Evolutionary conservation across 129 eudicot species (phyloP).

Genomic region (Pseudognaphalium luteoalbum): DNA sequence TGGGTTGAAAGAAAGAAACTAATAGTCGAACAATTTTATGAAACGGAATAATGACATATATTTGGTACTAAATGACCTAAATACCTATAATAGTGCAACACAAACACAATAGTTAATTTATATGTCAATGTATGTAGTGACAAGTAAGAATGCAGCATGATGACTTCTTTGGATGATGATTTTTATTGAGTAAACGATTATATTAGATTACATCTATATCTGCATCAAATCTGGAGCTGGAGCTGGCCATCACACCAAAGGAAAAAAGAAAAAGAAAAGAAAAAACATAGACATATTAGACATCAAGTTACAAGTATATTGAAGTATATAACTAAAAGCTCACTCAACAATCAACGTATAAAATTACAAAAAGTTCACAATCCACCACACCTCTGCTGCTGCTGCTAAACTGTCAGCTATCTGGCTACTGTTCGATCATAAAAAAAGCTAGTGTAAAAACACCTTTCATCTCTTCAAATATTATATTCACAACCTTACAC

Average conservation of each 20-base stretch:
- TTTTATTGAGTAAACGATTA: background rate
- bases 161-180: background rate
- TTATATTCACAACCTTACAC: constrained; percentile 38
- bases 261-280: background rate
- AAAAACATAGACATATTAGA: background rate
- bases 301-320: constrained; percentile 29
- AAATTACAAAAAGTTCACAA: constrained; percentile 23
- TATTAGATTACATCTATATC: background rate
- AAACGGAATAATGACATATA: no score
- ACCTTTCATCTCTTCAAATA: constrained; percentile 18
- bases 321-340: constrained; percentile 15
- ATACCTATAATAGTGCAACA: no score
- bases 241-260: background rate
- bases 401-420: constrained; percentile 35
- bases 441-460: constrained; percentile 34
- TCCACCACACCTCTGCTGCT: constrained; percentile 32
- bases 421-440: constrained; percentile 32
- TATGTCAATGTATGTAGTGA: no score
- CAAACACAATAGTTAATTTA: no score
- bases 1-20: no score
- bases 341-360: constrained; percentile 29
- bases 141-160: background rate
- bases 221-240: background rate
- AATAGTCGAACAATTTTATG: no score
- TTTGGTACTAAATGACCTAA: no score